Evolutionary conservation across 2,329 filamentous ascomycete genomes (phyloP).

Genomic region (Beauveria rudraprayagi): DNA sequence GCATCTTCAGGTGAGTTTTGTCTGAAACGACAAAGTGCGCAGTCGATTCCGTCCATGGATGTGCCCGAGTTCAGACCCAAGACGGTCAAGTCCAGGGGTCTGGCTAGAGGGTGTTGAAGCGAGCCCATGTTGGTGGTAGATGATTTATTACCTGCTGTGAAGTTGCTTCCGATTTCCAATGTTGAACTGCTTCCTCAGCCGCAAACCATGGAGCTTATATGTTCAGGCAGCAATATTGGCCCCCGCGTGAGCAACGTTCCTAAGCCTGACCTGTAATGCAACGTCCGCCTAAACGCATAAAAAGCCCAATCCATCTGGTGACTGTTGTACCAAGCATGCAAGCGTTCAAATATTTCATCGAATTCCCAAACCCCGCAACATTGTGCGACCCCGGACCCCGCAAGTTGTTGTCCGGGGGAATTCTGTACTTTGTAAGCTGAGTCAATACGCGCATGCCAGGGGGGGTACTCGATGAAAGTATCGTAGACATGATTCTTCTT

Average conservation of each 20-base stretch:
- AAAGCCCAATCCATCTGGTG: too few species aligned
- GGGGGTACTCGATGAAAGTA: neutral
- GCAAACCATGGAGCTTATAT: neutral
- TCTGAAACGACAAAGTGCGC: slow-evolving; percentile 47
- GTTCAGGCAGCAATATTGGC: neutral
- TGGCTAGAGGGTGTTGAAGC: neutral
- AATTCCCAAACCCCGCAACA: neutral
- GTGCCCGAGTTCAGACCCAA: slow-evolving; percentile 44
- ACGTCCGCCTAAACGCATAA: too few species aligned
- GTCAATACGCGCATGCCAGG: neutral
- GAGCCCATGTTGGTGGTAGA: neutral
- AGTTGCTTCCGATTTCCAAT: neutral
- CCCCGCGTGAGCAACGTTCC: neutral
- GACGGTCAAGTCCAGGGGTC: slow-evolving; percentile 40
- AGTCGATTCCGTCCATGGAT: slow-evolving; percentile 51
- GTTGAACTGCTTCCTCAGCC: neutral
- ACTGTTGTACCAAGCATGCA: neutral
- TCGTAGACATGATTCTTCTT: neutral
- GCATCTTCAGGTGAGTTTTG: slow-evolving; percentile 42
- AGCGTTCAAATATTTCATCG: neutral
- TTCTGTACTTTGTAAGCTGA: neutral
- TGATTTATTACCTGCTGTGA: neutral
- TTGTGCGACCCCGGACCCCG: neutral
- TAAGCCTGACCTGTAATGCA: neutral
- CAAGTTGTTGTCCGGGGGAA: neutral